These are phyloP conservation scores for Coemansia sp. DNA, from an alignment of 192 early-diverging fungal species.

Conservation along the genomic window DNA sequence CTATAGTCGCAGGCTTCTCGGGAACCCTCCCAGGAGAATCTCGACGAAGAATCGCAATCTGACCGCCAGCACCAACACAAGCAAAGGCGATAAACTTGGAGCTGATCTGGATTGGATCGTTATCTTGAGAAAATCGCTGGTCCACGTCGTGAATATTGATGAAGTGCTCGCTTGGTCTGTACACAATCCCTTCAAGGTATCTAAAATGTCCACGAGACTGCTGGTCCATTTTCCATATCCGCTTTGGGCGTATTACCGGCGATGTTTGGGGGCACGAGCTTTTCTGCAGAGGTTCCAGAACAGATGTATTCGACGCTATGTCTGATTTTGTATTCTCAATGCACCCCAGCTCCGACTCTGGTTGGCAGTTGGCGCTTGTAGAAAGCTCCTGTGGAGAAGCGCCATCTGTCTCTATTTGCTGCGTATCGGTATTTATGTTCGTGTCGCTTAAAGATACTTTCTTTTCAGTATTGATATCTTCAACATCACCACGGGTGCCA, in stretches of 20 bases:
- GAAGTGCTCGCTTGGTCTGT: conserved; percentile 65
- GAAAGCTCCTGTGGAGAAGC: neutral
- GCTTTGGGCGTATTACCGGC: neutral
- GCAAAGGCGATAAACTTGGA: conserved; percentile 68
- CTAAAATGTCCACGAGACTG: conserved; percentile 53
- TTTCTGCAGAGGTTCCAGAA: neutral
- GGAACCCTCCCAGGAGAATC: conserved; percentile 65
- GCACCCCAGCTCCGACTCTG: neutral
- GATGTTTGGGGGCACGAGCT: neutral
- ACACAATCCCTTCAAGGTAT: conserved; percentile 60
- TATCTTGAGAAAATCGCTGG: conserved; percentile 37
- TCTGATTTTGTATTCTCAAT: neutral
- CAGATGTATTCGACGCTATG: neutral
- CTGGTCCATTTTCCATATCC: neutral
- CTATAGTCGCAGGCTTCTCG: conserved; percentile 27
- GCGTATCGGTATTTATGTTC: neutral
- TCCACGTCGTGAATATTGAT: conserved; percentile 57
- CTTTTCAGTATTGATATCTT: neutral
- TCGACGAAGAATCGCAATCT: conserved; percentile 68
- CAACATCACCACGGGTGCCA: neutral
- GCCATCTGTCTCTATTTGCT: neutral
- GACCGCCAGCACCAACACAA: conserved; percentile 75
- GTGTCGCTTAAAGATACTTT: neutral
- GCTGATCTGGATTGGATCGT: conserved; percentile 52
- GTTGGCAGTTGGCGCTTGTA: neutral